phyloP scores from a whole-genome alignment of 169 alveolate species.

The Miamiensis avidus region DNA sequence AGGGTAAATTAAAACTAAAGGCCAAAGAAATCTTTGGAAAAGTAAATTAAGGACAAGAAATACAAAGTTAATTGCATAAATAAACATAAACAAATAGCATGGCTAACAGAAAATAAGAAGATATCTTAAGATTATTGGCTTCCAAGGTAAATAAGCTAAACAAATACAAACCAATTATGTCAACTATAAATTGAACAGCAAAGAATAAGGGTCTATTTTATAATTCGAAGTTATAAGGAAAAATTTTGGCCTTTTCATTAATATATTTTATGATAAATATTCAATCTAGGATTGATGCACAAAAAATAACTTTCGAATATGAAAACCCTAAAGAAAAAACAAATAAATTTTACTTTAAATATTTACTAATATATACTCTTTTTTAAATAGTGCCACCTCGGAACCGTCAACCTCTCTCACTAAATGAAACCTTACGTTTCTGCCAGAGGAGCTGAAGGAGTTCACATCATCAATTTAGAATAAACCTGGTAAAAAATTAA shows the following conservation, averaged over 20 bases:
- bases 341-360: too few relatives aligned
- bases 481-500: conserved; percentile 98
- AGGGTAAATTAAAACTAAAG: conserved; percentile 9
- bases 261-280: neutral
- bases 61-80: conserved; percentile 11
- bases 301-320: neutral
- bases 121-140: conserved; percentile 48
- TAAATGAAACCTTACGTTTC: conserved; percentile 97
- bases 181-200: neutral
- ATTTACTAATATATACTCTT: too few relatives aligned
- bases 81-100: conserved; percentile 12
- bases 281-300: neutral
- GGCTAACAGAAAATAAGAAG: conserved; percentile 48
- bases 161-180: neutral
- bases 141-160: conserved; percentile 34
- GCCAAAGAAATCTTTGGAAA: conserved; percentile 9
- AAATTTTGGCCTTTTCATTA: neutral
- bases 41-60: conserved; percentile 17
- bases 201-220: conserved; percentile 9
- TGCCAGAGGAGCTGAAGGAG: conserved; percentile 97
- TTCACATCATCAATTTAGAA: conserved; percentile 95
- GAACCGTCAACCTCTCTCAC: conserved; percentile 96
- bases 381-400: conserved; percentile 85
- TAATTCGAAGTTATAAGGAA: conserved; percentile 2
- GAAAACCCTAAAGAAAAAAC: neutral